Conservation (phyloP, 495 filamentous ascomycete genomes). For the Talaromyces adpressus region DNA sequence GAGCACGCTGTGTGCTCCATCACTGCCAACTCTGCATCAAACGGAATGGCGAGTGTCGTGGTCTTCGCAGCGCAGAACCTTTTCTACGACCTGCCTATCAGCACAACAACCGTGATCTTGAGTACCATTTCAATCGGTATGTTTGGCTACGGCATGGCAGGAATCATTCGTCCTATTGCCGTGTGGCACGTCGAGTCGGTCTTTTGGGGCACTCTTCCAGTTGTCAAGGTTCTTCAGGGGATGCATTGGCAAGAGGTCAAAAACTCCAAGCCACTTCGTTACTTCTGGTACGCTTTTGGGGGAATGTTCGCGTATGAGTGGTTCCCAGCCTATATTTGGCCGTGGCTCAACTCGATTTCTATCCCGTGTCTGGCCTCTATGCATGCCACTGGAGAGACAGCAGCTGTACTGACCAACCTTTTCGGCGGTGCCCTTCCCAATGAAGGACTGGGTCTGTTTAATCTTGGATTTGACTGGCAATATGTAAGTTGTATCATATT, state of each 20-base stretch:
- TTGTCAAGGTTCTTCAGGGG: constrained; percentile 21
- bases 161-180: constrained; percentile 42
- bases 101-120: constrained; percentile 19
- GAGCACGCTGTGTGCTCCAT: constrained; percentile 26
- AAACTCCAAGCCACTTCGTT: constrained; percentile 23
- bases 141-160: constrained; percentile 48
- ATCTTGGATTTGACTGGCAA: constrained; percentile 49
- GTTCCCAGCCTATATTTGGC: constrained; percentile 50
- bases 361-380: constrained; percentile 46
- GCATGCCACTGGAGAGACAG: constrained; percentile 22
- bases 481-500: constrained; percentile 28
- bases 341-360: constrained; percentile 45
- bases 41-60: constrained; percentile 10
- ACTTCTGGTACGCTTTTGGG: constrained; percentile 26
- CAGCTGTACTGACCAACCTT: constrained; percentile 27
- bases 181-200: constrained; percentile 48
- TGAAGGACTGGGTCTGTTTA: constrained; percentile 41
- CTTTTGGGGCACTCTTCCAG: constrained; percentile 29
- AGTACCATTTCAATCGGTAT: constrained; percentile 29
- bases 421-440: constrained; percentile 52
- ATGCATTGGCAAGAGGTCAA: constrained; percentile 26
- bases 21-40: constrained; percentile 22
- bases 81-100: constrained; percentile 24
- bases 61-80: constrained; percentile 27
- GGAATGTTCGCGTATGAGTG: constrained; percentile 40